Evolutionary conservation across 805 yeast species (phyloP), one percentile per base, ranked within the genome.

Genomic region (Starmerella vitae): DNA sequence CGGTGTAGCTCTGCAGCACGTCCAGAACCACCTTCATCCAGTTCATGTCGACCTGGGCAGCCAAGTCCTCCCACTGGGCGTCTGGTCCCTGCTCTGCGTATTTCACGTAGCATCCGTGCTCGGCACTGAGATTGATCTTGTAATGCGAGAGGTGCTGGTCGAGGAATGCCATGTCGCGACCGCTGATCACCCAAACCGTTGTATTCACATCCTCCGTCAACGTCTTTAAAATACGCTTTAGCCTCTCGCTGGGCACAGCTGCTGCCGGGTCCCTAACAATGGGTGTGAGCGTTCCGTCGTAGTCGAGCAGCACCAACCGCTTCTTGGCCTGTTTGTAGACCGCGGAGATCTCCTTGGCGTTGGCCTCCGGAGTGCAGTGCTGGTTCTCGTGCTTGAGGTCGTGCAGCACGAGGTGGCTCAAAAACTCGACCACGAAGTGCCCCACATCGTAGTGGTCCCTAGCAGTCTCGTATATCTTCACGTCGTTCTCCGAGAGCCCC

Each of bases 211-310:
- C 97, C 12, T 66, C 65, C 2, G 78, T 66, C 38, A 91, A 65
- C 22, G 66, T 63, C 20, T 70, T 65, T 42, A 91, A 59, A 10
- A 79, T 72, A 7, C 65, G 59, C 38, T 72, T 66, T 33, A 91
- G 65, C 48, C 78, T 68, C 3, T 77, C 75, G 1, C 94, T 76
- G 3, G 99, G 98, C 30, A 91, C 80, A 0, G 98, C 98, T 0
- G 97, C 96, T n/a, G 88, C 84, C 2, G 99, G 99, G 51, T 91
- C 97, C 29, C 75, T 71, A 3, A 91, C 98, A 54, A 91, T 91
- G 12, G 97, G 97, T 0, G 98, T 84, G 49, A 91, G 66, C 1
- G 99, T 91, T 21, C 99, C 99, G 57, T 91, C 99, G 57, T 91
- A 91, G 61, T 91, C 99, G 61, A 91, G 86, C 51, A 91, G 59